Conservation (phyloP, 208 protist genomes). For the Wallacemonas sp. region DNA sequence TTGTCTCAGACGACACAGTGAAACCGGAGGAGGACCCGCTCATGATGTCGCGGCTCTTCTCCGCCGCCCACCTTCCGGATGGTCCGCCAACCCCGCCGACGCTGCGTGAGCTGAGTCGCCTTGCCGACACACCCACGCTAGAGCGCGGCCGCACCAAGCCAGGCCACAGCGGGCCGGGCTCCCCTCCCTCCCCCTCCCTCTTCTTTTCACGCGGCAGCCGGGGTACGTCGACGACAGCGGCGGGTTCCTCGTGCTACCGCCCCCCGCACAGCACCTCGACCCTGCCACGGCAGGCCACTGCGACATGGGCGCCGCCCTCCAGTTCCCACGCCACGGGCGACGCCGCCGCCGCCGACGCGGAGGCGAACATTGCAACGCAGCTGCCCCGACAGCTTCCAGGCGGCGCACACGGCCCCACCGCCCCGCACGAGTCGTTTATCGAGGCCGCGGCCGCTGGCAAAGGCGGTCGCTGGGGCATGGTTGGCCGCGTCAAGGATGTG, state of each 20-base stretch:
- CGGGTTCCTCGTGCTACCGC: neutral
- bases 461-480: slow-evolving; percentile 17
- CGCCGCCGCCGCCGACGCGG: too few species aligned
- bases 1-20: too few species aligned
- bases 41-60: slow-evolving; percentile 48
- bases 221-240: slow-evolving; percentile 6
- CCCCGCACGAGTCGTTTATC: neutral
- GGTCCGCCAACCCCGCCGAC: slow-evolving; percentile 54
- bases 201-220: slow-evolving; percentile 51
- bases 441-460: neutral
- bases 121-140: slow-evolving; percentile 11
- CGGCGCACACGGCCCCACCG: neutral
- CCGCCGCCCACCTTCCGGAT: slow-evolving; percentile 41
- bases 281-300: neutral
- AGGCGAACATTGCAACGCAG: neutral
- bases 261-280: neutral
- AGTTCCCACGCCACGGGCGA: too few species aligned
- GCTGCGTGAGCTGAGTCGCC: slow-evolving; percentile 33
- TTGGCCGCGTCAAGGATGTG: slow-evolving; percentile 58
- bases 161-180: slow-evolving; percentile 17
- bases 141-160: neutral
- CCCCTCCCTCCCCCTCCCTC: slow-evolving; percentile 31
- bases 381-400: neutral
- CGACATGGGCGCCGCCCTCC: neutral
- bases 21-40: neutral